Conservation (phyloP, 129 eudicot genomes). For the Lactuca sativa region DNA sequence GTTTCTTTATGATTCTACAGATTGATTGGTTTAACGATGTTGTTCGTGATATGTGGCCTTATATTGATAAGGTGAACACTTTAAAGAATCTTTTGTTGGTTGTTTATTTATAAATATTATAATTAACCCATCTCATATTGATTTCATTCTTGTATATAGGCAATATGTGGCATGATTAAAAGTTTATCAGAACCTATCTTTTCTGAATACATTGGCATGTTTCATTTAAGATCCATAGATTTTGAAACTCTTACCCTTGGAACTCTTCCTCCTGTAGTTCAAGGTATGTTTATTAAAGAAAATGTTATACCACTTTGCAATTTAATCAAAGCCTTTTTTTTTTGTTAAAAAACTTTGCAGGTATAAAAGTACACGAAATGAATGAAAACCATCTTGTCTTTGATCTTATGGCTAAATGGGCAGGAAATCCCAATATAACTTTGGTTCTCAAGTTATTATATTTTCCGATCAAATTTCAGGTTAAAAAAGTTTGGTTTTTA, state of each 20-base stretch:
- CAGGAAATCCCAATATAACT: constrained; percentile 57
- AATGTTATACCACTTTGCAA: neutral
- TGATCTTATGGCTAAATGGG: constrained; percentile 67
- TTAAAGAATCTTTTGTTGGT: neutral
- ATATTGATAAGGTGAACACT: constrained; percentile 66
- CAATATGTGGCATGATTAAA: constrained; percentile 57
- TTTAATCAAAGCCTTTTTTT: constrained; percentile 10
- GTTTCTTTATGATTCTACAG: constrained; percentile 31
- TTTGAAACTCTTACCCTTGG: constrained; percentile 76
- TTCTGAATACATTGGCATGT: constrained; percentile 62
- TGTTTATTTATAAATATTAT: neutral
- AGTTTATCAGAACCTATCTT: constrained; percentile 53
- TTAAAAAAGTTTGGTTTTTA: constrained; percentile 20
- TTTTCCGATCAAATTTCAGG: constrained; percentile 57
- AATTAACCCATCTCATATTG: neutral
- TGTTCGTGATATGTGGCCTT: constrained; percentile 70
- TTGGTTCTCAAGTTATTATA: constrained; percentile 43
- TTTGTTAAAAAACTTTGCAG: constrained; percentile 26
- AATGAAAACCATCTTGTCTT: constrained; percentile 60
- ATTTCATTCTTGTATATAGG: constrained; percentile 39
- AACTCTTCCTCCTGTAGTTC: constrained; percentile 66
- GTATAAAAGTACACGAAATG: constrained; percentile 59
- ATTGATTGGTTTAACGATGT: constrained; percentile 71
- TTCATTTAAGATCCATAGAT: constrained; percentile 50
- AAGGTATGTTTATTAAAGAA: constrained; percentile 45